A percentile compares a stretch with the other conserved stretches of the same genome.
Conservation (phyloP, 208 protist species). For the Crithidia brevicula region DNA sequence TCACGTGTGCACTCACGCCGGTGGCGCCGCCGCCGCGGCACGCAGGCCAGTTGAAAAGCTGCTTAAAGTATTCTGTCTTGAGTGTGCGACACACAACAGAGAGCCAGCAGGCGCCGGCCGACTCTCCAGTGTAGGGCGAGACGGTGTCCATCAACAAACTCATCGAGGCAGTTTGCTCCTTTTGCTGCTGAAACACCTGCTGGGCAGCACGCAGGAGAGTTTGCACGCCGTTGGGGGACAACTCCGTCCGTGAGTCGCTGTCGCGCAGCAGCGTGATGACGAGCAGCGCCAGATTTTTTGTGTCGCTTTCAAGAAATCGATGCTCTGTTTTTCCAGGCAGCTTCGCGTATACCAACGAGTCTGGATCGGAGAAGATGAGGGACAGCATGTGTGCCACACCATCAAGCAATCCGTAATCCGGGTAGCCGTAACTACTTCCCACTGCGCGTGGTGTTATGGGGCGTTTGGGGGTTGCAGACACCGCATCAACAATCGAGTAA, state of each 20-base stretch:
- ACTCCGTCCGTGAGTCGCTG: slow-evolving; percentile 68
- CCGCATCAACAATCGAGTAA: slow-evolving; percentile 49
- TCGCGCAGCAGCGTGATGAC: slow-evolving; percentile 77
- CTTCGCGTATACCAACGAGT: slow-evolving; percentile 70
- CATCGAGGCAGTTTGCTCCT: slow-evolving; percentile 56
- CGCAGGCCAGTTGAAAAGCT: slow-evolving; percentile 84
- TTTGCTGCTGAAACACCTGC: slow-evolving; percentile 59
- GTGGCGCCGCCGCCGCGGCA: slow-evolving; percentile 77
- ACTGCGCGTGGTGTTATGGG: slow-evolving; percentile 61
- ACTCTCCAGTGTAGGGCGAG: slow-evolving; percentile 46
- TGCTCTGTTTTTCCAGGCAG: slow-evolving; percentile 18
- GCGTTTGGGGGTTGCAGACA: slow-evolving; percentile 30
- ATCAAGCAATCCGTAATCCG: slow-evolving; percentile 89
- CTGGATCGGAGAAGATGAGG: slow-evolving; percentile 77
- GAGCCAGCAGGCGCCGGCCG: slow-evolving; percentile 45
- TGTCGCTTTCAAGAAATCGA: slow-evolving; percentile 62
- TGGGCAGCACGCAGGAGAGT: slow-evolving; percentile 78
- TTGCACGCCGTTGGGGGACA: slow-evolving; percentile 83
- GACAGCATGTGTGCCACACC: slow-evolving; percentile 89
- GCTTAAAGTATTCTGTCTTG: slow-evolving; percentile 71
- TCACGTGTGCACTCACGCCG: slow-evolving; percentile 84
- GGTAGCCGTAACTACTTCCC: slow-evolving; percentile 89
- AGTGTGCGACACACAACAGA: slow-evolving; percentile 78
- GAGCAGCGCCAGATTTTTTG: slow-evolving; percentile 47
- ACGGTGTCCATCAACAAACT: slow-evolving; percentile 63